phyloP scores from a whole-genome alignment of 495 filamentous ascomycete species.

The Pyronema domesticum region DNA sequence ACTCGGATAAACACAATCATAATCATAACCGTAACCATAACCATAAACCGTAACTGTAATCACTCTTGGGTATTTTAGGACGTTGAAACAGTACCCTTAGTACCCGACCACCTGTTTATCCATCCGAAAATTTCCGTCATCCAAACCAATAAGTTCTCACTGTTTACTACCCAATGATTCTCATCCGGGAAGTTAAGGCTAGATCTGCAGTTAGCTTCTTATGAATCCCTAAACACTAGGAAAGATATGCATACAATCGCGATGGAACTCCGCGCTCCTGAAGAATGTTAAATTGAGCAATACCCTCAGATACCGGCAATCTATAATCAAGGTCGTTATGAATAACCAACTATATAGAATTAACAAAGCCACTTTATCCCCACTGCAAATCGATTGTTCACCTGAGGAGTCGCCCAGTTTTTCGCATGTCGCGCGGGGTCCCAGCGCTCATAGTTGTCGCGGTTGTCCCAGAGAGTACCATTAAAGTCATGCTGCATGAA shows the following conservation, averaged over 20 bases:
- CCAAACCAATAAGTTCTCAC: conserved; percentile 81
- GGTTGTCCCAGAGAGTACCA: conserved; percentile 58
- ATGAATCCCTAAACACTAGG: conserved; percentile 30
- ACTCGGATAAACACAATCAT: no score
- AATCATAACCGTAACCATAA: no score
- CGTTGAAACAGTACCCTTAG: background rate
- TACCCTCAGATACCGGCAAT: conserved; percentile 62
- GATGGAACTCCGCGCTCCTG: conserved; percentile 57
- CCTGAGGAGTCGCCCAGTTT: conserved; percentile 68
- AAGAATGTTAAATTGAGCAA: conserved; percentile 76
- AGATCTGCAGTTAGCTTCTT: conserved; percentile 22
- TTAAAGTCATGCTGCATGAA: conserved; percentile 72
- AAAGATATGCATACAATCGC: conserved; percentile 29
- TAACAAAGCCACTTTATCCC: background rate
- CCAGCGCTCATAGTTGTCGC: conserved; percentile 60
- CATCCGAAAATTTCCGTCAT: conserved; percentile 73
- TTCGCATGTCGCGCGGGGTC: conserved; percentile 51
- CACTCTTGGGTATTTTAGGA: no score
- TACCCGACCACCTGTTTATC: conserved; percentile 51
- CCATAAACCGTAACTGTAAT: no score
- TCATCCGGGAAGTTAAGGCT: conserved; percentile 66
- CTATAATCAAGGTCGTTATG: conserved; percentile 88
- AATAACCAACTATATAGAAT: conserved; percentile 38
- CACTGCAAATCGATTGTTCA: conserved; percentile 25
- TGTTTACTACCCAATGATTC: conserved; percentile 74